Evolutionary conservation across 2,329 filamentous ascomycete species (phyloP).

Genomic region (Phoma sp.): DNA sequence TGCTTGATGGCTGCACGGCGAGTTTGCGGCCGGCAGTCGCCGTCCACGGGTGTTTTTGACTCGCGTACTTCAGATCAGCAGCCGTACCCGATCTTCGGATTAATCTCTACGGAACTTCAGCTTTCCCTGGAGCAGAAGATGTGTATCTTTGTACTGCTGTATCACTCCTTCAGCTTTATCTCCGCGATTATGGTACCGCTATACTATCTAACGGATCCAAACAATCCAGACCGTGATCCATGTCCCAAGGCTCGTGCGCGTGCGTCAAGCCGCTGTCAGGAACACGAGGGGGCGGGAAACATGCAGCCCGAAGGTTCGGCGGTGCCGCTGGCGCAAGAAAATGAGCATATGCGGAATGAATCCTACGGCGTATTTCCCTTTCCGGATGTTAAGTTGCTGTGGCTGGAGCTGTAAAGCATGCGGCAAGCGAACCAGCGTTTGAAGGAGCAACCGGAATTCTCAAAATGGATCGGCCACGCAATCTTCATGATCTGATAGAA

Average conservation of each 20-base stretch:
- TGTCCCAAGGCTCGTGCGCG: conserved; percentile 11
- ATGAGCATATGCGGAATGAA: neutral
- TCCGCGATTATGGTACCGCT: neutral
- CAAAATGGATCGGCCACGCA: neutral
- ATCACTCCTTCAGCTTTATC: neutral
- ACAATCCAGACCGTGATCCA: conserved; percentile 13
- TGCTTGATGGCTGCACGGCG: conserved; percentile 3
- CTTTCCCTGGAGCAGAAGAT: neutral
- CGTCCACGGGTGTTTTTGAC: conserved; percentile 1
- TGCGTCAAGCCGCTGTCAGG: conserved; percentile 17
- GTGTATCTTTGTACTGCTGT: neutral
- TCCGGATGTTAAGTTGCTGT: neutral
- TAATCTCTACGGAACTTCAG: neutral
- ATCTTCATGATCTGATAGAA: neutral
- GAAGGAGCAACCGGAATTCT: neutral
- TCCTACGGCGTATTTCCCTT: neutral
- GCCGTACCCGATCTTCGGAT: neutral
- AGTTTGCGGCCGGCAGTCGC: conserved; percentile 16
- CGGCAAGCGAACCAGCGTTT: conserved; percentile 7
- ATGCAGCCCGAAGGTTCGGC: conserved; percentile 1
- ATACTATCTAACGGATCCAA: neutral
- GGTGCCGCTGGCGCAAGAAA: conserved; percentile 1
- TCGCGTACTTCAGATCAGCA: conserved; percentile 3
- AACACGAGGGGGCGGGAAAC: conserved; percentile 9
- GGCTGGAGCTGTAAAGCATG: conserved; percentile 6